Percentiles rank a stretch among this genome's conserved stretches.
These are phyloP conservation scores for Fraxinus dipetala DNA, from an alignment of 305 asterid species.

Conservation along the genomic window DNA sequence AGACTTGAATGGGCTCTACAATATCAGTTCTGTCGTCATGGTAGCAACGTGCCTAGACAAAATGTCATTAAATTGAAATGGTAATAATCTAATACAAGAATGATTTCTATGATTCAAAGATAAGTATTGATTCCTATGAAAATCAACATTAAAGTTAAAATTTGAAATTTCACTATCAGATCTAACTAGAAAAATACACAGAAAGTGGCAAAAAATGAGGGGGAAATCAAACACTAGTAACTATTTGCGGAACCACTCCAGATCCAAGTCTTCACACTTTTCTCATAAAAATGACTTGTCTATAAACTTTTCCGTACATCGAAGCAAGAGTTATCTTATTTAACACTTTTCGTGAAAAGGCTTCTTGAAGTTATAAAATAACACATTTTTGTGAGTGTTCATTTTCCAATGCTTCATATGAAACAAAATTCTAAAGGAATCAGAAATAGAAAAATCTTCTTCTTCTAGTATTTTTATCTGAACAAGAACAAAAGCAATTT, in stretches of 20 bases:
- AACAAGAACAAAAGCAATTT: background rate
- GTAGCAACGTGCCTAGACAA: conserved; percentile 39
- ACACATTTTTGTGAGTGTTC: background rate
- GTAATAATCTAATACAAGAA: conserved; percentile 9
- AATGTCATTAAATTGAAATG: conserved; percentile 28
- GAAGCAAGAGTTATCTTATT: background rate
- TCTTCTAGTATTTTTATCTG: background rate
- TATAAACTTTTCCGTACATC: background rate
- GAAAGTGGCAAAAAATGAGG: background rate
- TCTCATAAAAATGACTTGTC: background rate
- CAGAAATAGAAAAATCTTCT: background rate
- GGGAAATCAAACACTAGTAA: background rate
- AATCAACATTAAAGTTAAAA: background rate
- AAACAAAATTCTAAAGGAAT: background rate
- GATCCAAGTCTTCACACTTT: background rate
- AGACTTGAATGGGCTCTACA: conserved; percentile 28
- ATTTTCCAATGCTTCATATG: background rate
- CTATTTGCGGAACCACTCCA: background rate
- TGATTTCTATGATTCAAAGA: background rate
- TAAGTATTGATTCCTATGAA: background rate
- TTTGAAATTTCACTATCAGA: background rate
- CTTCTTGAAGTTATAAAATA: background rate
- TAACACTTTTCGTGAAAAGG: background rate
- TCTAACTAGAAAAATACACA: background rate
- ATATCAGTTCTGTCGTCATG: conserved; percentile 34